Conservation (phyloP, 2,329 filamentous ascomycete genomes). For the Chaetothyriales sp. region DNA sequence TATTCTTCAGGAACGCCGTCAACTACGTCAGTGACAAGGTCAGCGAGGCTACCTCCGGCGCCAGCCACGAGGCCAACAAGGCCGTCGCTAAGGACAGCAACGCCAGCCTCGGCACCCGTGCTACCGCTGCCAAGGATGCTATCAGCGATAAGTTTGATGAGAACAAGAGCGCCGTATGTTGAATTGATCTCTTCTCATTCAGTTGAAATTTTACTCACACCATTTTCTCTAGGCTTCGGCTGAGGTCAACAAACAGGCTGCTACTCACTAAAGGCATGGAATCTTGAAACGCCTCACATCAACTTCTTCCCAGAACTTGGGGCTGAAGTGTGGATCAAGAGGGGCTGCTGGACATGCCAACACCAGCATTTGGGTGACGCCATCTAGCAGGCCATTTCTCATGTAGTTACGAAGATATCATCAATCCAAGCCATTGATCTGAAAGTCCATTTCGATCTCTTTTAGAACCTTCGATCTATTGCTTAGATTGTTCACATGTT, state of each 20-base stretch:
- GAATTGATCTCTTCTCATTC: not conserved
- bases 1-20: conserved; percentile 16
- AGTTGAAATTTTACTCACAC: conserved; percentile 3
- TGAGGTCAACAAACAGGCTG: conserved; percentile 17
- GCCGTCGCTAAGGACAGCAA: conserved; percentile 49
- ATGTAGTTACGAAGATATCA: no score
- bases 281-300: not conserved
- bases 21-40: conserved; percentile 52
- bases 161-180: conserved; percentile 33
- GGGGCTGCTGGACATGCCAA: no score
- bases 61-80: conserved; percentile 60
- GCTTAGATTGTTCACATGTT: no score
- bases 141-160: conserved; percentile 41
- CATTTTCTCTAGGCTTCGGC: conserved; percentile 11
- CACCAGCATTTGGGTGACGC: no score
- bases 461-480: no score
- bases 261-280: conserved; percentile 13
- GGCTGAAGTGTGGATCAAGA: no score
- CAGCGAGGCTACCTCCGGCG: conserved; percentile 42
- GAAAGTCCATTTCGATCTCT: no score
- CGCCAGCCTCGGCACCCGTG: conserved; percentile 40
- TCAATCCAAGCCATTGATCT: no score
- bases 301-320: not conserved
- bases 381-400: no score
- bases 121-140: conserved; percentile 40